Evolutionary conservation across 1,139 yeast species (phyloP), one percentile per base, ranked within the genome.

Genomic region (Blastobotrys arbuscula): DNA sequence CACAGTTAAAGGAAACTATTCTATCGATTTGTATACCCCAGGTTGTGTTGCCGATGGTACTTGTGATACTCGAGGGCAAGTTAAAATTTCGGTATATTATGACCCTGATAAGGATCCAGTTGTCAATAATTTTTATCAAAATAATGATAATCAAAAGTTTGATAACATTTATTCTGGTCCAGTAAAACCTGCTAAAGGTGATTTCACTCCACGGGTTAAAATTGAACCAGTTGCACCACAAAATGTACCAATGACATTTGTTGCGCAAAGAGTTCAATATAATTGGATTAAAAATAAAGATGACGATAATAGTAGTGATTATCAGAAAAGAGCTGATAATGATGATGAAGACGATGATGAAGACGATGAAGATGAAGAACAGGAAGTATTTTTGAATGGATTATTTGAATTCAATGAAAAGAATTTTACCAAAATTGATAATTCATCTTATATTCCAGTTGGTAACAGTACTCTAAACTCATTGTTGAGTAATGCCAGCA

Each of bases 371-470:
- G 44, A 44, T 48, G 63, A 73, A 1, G 42, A 38, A 7, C 39
- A 44, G 54, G 68, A 5, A 57, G 67, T 48, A 56, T 72, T 39
- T 6, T 61, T 89, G 48, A 84, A 84, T 62, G 94, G 95, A 2
- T 60, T 92, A 39, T 87, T 90, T 63, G 97, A 92, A 66, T 92
- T 83, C 66, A 81, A 88, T 0, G 69, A 82, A 43, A 69, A 77
- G 2, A 88, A 89, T 63, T 87, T 85, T 62, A 70, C 92, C 0
- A 59, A 63, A 23, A 39, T 39, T 37, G 60, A 64, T 39, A 67
- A 71, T 52, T 51, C 68, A 52, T 49, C 69, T 60, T 23, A 58
- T 56, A 35, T 69, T 63, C 75, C 73, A 50, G 78, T 86, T 41
- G 87, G 89, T 0, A 80, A 84, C 59, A 80, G 94, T 0, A 69